Percentiles rank a stretch among this genome's conserved stretches.
Evolutionary conservation across 2,329 filamentous ascomycete species (phyloP).

Genomic region (Alternaria burnsii): DNA sequence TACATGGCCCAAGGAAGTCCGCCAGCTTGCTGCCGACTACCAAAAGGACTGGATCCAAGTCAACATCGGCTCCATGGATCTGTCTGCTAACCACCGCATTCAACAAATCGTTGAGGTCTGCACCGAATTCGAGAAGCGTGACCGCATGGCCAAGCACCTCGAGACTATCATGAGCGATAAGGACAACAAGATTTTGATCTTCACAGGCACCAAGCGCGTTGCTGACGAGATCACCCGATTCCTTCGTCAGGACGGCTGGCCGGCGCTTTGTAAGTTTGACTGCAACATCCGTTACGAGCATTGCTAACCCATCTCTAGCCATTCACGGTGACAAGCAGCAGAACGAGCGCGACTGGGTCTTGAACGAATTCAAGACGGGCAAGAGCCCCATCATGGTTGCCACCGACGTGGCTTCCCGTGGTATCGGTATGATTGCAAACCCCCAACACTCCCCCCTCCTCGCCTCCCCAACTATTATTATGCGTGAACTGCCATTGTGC

Average conservation of each 20-base stretch:
- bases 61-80: slow-evolving; percentile 95
- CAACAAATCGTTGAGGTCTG: slow-evolving; percentile 98
- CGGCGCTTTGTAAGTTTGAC: slow-evolving; percentile 80
- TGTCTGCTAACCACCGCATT: slow-evolving; percentile 97
- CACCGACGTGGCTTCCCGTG: slow-evolving; percentile 99
- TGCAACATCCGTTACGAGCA: slow-evolving; percentile 8
- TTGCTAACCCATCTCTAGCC: slow-evolving; percentile 64
- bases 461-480: slow-evolving; percentile 55
- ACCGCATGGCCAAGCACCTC: slow-evolving; percentile 95
- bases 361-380: slow-evolving; percentile 99
- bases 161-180: slow-evolving; percentile 98
- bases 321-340: slow-evolving; percentile 99
- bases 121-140: slow-evolving; percentile 95
- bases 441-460: slow-evolving; percentile 55
- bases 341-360: slow-evolving; percentile 98
- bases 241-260: slow-evolving; percentile 97
- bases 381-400: slow-evolving; percentile 99
- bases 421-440: slow-evolving; percentile 96
- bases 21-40: slow-evolving; percentile 88
- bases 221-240: slow-evolving; percentile 98
- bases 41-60: slow-evolving; percentile 97
- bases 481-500: slow-evolving; percentile 74
- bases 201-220: slow-evolving; percentile 86
- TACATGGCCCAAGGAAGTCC: slow-evolving; percentile 98
- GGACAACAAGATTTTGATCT: slow-evolving; percentile 93